phyloP scores from a whole-genome alignment of 345 rosid species.

The Anacardium occidentale region DNA sequence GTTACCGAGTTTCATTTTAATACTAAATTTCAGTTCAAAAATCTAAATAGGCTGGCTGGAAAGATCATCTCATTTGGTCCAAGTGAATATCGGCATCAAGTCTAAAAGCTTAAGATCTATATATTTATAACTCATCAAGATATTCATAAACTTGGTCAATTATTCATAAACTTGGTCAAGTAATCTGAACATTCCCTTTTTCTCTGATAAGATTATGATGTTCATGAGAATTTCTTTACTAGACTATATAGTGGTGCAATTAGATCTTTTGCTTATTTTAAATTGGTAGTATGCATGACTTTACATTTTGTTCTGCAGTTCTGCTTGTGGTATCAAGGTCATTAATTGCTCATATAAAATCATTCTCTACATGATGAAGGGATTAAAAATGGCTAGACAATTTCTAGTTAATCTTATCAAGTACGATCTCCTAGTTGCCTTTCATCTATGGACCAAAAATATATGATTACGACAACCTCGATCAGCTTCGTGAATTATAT shows the following conservation, averaged over 20 bases:
- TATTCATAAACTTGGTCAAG: background rate
- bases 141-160: background rate
- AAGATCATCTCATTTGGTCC: background rate
- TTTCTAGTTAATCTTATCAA: background rate
- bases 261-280: background rate
- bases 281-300: slow-evolving; percentile 3
- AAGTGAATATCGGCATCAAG: background rate
- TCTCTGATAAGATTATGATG: background rate
- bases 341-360: background rate
- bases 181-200: slow-evolving; percentile 1
- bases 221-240: background rate
- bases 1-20: background rate
- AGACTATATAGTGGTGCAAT: slow-evolving; percentile 14
- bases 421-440: background rate
- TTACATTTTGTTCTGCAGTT: background rate
- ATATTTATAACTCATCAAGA: background rate
- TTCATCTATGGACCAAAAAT: background rate
- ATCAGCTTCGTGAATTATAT: slow-evolving; percentile 5
- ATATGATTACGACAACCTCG: background rate
- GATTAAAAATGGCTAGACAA: too few relatives aligned
- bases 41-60: background rate
- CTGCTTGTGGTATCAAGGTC: background rate
- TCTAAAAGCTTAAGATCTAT: slow-evolving; percentile 1
- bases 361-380: background rate
- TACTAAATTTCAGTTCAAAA: slow-evolving; percentile 5